Base-by-base conservation (phyloP, 192 early-diverging fungal genomes). In the Umbelopsis isabellina region DNA sequence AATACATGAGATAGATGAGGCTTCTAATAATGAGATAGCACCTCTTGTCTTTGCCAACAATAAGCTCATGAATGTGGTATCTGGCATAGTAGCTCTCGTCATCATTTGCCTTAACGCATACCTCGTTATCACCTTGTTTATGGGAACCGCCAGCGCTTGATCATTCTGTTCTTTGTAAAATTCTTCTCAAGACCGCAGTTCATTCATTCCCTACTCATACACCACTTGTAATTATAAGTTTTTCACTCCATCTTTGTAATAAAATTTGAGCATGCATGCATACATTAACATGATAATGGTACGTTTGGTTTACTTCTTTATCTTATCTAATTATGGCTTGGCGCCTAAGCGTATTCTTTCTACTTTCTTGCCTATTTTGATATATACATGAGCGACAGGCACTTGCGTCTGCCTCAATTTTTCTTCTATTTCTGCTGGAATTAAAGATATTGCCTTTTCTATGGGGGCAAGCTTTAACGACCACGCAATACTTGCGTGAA, bases 41-140 rank as follows among this genome's bases (percentile, higher is more conserved):
- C 50, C 72, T 74, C 25, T 85, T 73, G 25, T 65, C 16, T 70
- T 73, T 78, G 27, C 70, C 2, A 87, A 87, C 51, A 12, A 73
- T 18, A 49, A 71, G 44, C 58, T 73, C 46, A 22, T 81, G 9
- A 74, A 71, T 5, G 55, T 72, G 15, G 73, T 78, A 22, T 72
- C 85, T 30, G 61, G 23, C 15, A 13, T 74, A 13, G 75, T 87
- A 11, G 72, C 76, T 55, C 0, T 81, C 11, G 35, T 87, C 35
- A 67, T 87, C 9, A 46, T 87, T 8, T 72, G 83, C 0, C 66
- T 87, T 23, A 84, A 87, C 64, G 68, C 73, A 68, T 87, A 82
- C 41, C 66, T 87, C 6, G 61, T 87, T 9, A 61, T 82, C 12
- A 67, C 74, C n/a, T 67, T 80, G 10, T 71, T 84, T 20, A 69